Percentiles rank a stretch among this genome's conserved stretches.
Evolutionary conservation across 495 filamentous ascomycete genomes (phyloP).

Genomic region (Penicillium ochrochloron): DNA sequence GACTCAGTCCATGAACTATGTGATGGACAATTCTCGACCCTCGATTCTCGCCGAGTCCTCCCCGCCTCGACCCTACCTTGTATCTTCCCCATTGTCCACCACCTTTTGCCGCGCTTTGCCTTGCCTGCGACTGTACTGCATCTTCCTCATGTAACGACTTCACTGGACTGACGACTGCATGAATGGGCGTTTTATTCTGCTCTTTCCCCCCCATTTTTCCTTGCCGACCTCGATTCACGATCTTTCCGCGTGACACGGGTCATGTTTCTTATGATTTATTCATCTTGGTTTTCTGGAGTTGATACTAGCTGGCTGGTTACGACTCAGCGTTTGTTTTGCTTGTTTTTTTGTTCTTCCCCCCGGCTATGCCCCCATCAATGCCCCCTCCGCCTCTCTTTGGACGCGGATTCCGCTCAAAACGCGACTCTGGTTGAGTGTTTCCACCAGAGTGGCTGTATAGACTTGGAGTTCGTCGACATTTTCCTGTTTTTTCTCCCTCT

Average conservation of each 20-base stretch:
- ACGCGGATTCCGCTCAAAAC: slow-evolving; percentile 15
- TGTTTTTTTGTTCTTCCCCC: slow-evolving; percentile 18
- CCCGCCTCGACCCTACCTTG: slow-evolving; percentile 10
- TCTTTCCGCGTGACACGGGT: slow-evolving; percentile 30
- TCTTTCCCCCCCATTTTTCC: slow-evolving; percentile 20
- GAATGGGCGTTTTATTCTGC: slow-evolving; percentile 50
- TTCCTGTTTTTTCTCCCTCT: slow-evolving; percentile 11
- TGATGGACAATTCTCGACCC: slow-evolving; percentile 7
- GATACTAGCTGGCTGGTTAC: slow-evolving; percentile 44
- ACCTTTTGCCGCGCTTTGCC: slow-evolving; percentile 28
- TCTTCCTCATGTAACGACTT: slow-evolving; percentile 53
- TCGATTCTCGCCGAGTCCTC: slow-evolving; percentile 10
- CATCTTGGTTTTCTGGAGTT: slow-evolving; percentile 27
- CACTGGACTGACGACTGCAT: slow-evolving; percentile 53
- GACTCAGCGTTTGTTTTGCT: slow-evolving; percentile 37
- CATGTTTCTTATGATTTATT: slow-evolving; percentile 34
- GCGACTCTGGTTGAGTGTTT: slow-evolving; percentile 4
- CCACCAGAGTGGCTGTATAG: slow-evolving; percentile 20
- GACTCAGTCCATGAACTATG: slow-evolving; percentile 43
- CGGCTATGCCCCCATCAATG: slow-evolving; percentile 11
- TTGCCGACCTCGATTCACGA: slow-evolving; percentile 33
- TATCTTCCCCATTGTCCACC: slow-evolving; percentile 23
- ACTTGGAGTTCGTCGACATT: slow-evolving; percentile 23
- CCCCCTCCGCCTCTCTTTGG: slow-evolving; percentile 16
- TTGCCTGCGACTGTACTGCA: slow-evolving; percentile 42